phyloP scores from a whole-genome alignment of 108 stramenopile species.

The Mayamaea pseudoterrestris region DNA sequence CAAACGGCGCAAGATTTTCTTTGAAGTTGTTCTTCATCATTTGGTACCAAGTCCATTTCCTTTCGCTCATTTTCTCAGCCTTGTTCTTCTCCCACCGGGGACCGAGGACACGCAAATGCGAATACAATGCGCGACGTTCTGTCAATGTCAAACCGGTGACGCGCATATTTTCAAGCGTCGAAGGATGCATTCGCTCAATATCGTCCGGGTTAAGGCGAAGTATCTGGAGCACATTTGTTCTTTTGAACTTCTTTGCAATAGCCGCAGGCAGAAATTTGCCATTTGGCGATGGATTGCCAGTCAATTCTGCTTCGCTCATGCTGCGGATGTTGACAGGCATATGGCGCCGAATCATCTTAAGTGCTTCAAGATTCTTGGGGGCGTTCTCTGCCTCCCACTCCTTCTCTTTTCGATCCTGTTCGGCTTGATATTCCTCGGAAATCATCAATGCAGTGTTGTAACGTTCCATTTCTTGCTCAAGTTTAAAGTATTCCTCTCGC shows the following conservation, averaged over 20 bases:
- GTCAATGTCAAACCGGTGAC: conserved; percentile 49
- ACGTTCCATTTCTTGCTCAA: conserved; percentile 56
- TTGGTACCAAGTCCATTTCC: conserved; percentile 42
- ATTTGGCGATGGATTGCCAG: conserved; percentile 28
- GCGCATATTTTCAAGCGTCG: conserved; percentile 48
- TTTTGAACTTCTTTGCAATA: conserved; percentile 49
- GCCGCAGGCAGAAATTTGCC: conserved; percentile 32
- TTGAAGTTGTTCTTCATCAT: conserved; percentile 62
- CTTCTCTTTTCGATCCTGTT: conserved; percentile 32
- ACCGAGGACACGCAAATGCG: conserved; percentile 26
- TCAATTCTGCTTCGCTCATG: conserved; percentile 42
- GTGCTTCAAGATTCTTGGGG: conserved; percentile 27
- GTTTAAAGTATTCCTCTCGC: conserved; percentile 50
- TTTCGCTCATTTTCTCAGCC: conserved; percentile 45
- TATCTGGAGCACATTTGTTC: conserved; percentile 40
- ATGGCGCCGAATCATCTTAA: conserved; percentile 36
- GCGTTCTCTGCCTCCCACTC: conserved; percentile 40
- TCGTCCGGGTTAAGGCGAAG: conserved; percentile 38
- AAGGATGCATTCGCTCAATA: conserved; percentile 41
- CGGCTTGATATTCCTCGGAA: conserved; percentile 40
- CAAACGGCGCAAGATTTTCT: conserved; percentile 29
- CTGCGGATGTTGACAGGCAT: conserved; percentile 46
- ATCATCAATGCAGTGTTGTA: conserved; percentile 34
- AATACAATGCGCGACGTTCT: conserved; percentile 40
- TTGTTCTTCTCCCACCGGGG: conserved; percentile 36